phyloP scores from a whole-genome alignment of 139 green algal genomes.

The Astrephomene gubernaculifera region DNA sequence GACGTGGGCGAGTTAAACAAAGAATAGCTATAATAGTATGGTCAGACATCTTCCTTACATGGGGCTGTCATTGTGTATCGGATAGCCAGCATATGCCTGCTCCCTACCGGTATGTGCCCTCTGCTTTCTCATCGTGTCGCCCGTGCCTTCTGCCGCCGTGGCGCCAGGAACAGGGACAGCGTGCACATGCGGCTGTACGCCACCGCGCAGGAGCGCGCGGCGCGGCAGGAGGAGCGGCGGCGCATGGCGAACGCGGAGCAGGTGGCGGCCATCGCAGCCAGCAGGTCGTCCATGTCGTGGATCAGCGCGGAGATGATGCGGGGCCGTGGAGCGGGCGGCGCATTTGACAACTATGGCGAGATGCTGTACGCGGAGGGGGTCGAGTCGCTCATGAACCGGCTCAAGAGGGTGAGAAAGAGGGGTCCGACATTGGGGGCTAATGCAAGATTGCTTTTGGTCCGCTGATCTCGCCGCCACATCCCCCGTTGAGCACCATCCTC shows the following conservation, averaged over 20 bases:
- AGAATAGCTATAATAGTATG: too few species aligned
- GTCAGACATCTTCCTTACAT: too few species aligned
- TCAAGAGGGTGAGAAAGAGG: conserved; percentile 51
- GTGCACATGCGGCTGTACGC: conserved; percentile 71
- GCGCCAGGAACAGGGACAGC: conserved; percentile 32
- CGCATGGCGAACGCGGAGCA: conserved; percentile 44
- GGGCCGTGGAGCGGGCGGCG: conserved; percentile 58
- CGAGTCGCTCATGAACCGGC: conserved; percentile 51
- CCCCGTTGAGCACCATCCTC: too few species aligned
- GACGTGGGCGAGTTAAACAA: too few species aligned
- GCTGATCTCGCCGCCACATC: too few species aligned
- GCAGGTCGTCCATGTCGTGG: conserved; percentile 67
- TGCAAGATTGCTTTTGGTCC: too few species aligned
- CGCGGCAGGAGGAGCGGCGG: conserved; percentile 62
- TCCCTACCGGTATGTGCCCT: too few species aligned
- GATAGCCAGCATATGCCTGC: too few species aligned
- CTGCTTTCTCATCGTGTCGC: too few species aligned
- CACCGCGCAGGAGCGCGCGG: conserved; percentile 57
- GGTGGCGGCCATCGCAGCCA: conserved; percentile 43
- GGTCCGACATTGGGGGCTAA: too few species aligned
- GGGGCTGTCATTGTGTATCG: too few species aligned
- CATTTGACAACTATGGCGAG: conserved; percentile 85
- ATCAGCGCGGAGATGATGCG: conserved; percentile 78
- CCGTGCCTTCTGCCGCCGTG: background rate
- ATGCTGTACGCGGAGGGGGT: conserved; percentile 87